A percentile compares a stretch with the other conserved stretches of the same genome.
These are phyloP conservation scores for Tilletia indica DNA, from an alignment of 1,284 basidiomycete species.

Conservation along the genomic window DNA sequence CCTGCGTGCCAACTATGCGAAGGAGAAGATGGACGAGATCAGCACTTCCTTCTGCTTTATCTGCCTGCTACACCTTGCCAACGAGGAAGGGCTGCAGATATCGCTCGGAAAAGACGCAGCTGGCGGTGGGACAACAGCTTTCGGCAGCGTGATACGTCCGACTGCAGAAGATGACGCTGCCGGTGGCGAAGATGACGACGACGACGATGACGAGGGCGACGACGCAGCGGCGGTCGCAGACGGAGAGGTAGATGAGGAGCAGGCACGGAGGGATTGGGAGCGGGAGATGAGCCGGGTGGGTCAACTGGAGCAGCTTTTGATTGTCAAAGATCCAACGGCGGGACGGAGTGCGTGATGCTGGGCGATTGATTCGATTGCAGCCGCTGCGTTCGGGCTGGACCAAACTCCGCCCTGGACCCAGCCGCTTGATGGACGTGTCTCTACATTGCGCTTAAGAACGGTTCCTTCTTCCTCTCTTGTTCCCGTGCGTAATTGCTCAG, in stretches of 20 bases:
- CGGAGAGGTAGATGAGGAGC: constrained; percentile 8
- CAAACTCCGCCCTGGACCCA: too few species aligned
- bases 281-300: constrained; percentile 26
- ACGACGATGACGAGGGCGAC: background rate
- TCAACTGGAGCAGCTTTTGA: constrained; percentile 33
- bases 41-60: constrained; percentile 99
- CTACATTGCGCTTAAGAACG: too few species aligned
- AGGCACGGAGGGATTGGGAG: constrained; percentile 7
- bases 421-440: too few species aligned
- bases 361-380: too few species aligned
- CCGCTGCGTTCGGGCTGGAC: too few species aligned
- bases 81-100: constrained; percentile 76
- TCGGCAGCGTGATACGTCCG: constrained; percentile 18
- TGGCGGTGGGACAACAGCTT: constrained; percentile 27
- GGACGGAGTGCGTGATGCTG: constrained; percentile 34
- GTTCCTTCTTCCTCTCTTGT: too few species aligned
- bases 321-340: constrained; percentile 47
- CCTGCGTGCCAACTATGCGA: constrained; percentile 77
- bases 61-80: constrained; percentile 88
- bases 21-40: constrained; percentile 94
- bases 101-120: constrained; percentile 33
- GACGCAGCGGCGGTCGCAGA: background rate
- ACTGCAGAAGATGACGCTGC: background rate
- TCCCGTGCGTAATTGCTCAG: too few species aligned
- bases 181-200: constrained; percentile 14